Evolutionary conservation across 2,329 filamentous ascomycete genomes (phyloP).

Genomic region (Thielaviopsis musarum): DNA sequence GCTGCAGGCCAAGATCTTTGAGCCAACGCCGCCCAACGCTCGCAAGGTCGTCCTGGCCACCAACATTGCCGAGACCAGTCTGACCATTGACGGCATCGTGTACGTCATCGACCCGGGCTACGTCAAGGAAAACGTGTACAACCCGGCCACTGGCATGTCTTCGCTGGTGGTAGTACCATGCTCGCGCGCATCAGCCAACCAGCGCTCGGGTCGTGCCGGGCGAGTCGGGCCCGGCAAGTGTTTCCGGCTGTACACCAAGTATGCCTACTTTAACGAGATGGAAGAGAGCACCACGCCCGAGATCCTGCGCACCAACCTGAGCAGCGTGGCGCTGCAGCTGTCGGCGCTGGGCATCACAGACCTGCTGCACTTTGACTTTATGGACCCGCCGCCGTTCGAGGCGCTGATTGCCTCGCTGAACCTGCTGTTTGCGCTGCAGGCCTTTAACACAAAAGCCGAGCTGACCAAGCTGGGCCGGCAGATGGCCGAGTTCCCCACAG

Average conservation of each 20-base stretch:
- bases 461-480: slow-evolving; percentile 82
- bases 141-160: slow-evolving; percentile 81
- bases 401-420: slow-evolving; percentile 80
- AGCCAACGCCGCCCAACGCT: slow-evolving; percentile 69
- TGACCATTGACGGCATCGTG: slow-evolving; percentile 91
- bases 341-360: slow-evolving; percentile 88
- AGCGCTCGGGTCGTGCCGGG: slow-evolving; percentile 81
- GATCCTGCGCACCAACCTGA: slow-evolving; percentile 81
- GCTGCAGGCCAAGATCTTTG: slow-evolving; percentile 83
- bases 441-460: slow-evolving; percentile 73
- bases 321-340: slow-evolving; percentile 64
- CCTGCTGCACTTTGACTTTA: slow-evolving; percentile 84
- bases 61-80: slow-evolving; percentile 89
- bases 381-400: slow-evolving; percentile 83
- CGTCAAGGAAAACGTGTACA: slow-evolving; percentile 90
- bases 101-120: slow-evolving; percentile 94
- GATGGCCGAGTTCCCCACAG: slow-evolving; percentile 89
- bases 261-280: slow-evolving; percentile 87
- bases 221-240: slow-evolving; percentile 86
- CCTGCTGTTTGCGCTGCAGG: slow-evolving; percentile 78
- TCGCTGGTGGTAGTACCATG: slow-evolving; percentile 81
- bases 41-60: slow-evolving; percentile 89
- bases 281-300: slow-evolving; percentile 85
- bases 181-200: slow-evolving; percentile 81
- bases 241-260: slow-evolving; percentile 86